Evolutionary conservation across 345 rosid genomes (phyloP).

Genomic region (Erysimum cheiranthoides): DNA sequence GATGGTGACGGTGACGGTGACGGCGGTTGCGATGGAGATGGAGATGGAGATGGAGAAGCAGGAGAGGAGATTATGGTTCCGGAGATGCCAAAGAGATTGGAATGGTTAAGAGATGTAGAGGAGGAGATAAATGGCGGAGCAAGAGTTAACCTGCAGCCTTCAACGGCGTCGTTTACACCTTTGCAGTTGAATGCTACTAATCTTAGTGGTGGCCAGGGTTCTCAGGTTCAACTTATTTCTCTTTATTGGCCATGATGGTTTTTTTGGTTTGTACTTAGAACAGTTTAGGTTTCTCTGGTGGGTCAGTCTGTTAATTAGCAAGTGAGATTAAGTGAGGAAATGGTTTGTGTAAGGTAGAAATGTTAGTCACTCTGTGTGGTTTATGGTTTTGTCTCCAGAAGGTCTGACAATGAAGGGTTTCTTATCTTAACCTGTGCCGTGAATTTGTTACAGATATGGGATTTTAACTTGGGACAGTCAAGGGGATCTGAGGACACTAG

Average conservation of each 20-base stretch:
- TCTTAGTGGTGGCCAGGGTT: conserved; percentile 44
- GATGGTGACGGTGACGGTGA: background rate
- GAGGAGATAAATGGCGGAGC: conserved; percentile 36
- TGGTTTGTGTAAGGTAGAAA: conserved; percentile 2
- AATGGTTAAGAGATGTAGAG: conserved; percentile 42
- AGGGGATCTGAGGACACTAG: conserved; percentile 57
- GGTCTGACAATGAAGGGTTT: background rate
- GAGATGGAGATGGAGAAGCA: conserved; percentile 3
- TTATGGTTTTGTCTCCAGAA: background rate
- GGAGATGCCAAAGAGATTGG: conserved; percentile 42
- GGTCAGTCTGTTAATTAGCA: conserved; percentile 6
- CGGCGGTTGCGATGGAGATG: background rate
- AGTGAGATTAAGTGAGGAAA: conserved; percentile 5
- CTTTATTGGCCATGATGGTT: background rate
- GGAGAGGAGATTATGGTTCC: conserved; percentile 50
- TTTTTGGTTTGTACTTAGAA: conserved; percentile 1
- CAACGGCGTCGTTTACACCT: conserved; percentile 49
- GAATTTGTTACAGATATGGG: conserved; percentile 77
- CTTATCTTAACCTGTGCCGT: background rate
- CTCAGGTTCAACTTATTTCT: conserved; percentile 59
- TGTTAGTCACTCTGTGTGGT: conserved; percentile 8
- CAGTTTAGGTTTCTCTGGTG: conserved; percentile 12
- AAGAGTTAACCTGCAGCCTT: conserved; percentile 29
- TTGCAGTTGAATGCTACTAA: conserved; percentile 51
- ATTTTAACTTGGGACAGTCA: conserved; percentile 69